A percentile compares a stretch with the other conserved stretches of the same genome.
Evolutionary conservation across 2,329 filamentous ascomycete species (phyloP).

Genomic region (Hansfordia pulvinata): DNA sequence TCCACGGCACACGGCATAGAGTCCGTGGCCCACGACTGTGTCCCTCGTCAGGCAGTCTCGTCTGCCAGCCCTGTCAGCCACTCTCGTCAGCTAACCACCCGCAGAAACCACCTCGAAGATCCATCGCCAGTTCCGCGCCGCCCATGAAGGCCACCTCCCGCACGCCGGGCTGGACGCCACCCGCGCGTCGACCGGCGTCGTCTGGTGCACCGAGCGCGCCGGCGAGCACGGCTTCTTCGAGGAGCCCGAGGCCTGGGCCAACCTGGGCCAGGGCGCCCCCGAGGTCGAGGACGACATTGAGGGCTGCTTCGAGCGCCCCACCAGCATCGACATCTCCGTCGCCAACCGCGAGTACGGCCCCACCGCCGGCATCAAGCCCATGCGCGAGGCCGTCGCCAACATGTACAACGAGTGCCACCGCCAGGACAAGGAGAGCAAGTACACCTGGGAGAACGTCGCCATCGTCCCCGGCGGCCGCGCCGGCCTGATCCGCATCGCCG

Average conservation of each 20-base stretch:
- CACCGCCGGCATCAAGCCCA: constrained; percentile 82
- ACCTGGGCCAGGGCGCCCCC: constrained; percentile 85
- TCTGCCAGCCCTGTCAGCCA: constrained; percentile 3
- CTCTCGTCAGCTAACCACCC: constrained; percentile 5
- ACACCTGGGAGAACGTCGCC: constrained; percentile 95
- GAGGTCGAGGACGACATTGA: constrained; percentile 89
- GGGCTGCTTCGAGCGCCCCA: constrained; percentile 75
- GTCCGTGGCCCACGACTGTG: constrained; percentile 2
- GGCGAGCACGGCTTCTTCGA: constrained; percentile 81
- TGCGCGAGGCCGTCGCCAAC: constrained; percentile 77
- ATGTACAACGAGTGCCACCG: constrained; percentile 92
- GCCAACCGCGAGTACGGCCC: constrained; percentile 82
- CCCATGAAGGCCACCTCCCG: constrained; percentile 80
- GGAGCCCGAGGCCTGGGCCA: constrained; percentile 74
- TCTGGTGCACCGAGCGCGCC: constrained; percentile 84
- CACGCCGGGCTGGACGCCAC: constrained; percentile 85
- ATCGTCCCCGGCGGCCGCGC: constrained; percentile 91
- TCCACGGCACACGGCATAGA: constrained; percentile 4
- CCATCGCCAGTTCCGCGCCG: constrained; percentile 78
- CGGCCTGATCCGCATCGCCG: constrained; percentile 86
- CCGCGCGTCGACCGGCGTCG: constrained; percentile 81
- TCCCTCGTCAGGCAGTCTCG: neutral
- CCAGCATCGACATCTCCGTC: constrained; percentile 63
- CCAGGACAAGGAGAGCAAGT: constrained; percentile 74
- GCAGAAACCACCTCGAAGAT: constrained; percentile 71